A percentile compares a stretch with the other conserved stretches of the same genome.
These are phyloP conservation scores for Diaporthe capsici DNA, from an alignment of 2,329 filamentous ascomycete species.

Conservation along the genomic window DNA sequence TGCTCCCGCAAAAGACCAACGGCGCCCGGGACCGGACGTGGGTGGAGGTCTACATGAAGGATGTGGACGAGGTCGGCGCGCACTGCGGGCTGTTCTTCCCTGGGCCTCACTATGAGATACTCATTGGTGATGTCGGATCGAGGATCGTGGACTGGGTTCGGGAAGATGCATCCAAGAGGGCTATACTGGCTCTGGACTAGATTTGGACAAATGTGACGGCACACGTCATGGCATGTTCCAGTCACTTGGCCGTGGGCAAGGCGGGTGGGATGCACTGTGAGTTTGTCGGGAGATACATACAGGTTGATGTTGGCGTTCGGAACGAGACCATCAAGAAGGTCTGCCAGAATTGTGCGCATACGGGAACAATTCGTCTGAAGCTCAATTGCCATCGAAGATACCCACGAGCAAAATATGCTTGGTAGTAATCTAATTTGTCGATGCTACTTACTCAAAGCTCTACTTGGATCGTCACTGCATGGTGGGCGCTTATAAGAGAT, in stretches of 20 bases:
- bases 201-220: not conserved
- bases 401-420: not conserved
- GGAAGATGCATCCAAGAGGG: conserved; percentile 67
- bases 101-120: conserved; percentile 78
- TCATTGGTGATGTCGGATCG: conserved; percentile 82
- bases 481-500: not conserved
- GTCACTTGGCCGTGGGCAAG: not conserved
- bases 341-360: not conserved
- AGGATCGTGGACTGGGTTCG: conserved; percentile 79
- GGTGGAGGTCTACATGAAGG: conserved; percentile 85
- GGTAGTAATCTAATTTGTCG: not conserved
- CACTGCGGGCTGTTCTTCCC: conserved; percentile 87
- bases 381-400: conserved; percentile 15
- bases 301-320: not conserved
- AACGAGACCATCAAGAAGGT: not conserved
- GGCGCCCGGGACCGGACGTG: conserved; percentile 78
- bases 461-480: no score
- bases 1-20: conserved; percentile 69
- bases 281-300: not conserved
- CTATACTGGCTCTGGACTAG: conserved; percentile 51
- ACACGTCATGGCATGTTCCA: not conserved
- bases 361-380: not conserved
- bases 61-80: conserved; percentile 86
- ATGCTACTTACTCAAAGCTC: not conserved
- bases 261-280: not conserved